These are phyloP conservation scores for Corchorus olitorius DNA, from an alignment of 345 rosid species.

Conservation along the genomic window DNA sequence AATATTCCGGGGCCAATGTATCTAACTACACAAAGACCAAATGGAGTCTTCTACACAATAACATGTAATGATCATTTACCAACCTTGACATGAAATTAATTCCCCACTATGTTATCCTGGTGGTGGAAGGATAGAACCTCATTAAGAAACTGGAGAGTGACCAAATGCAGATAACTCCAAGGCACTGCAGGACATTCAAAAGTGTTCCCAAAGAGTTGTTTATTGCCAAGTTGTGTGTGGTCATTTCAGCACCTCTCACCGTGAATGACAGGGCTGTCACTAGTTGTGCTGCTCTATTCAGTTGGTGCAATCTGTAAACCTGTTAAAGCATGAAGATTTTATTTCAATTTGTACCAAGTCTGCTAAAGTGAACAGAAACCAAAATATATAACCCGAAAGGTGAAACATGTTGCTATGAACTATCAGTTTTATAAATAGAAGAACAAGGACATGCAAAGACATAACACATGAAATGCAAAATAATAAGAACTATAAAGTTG, in stretches of 20 bases:
- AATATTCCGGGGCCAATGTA: neutral
- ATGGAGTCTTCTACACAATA: slow-evolving; percentile 10
- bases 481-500: neutral
- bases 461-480: neutral
- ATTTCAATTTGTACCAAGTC: slow-evolving; percentile 1
- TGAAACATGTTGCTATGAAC: neutral
- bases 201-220: slow-evolving; percentile 81
- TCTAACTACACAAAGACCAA: slow-evolving; percentile 17
- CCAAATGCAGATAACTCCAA: slow-evolving; percentile 92
- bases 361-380: neutral
- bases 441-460: neutral
- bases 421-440: neutral
- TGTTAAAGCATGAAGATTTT: slow-evolving; percentile 30
- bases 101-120: slow-evolving; percentile 31
- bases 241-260: slow-evolving; percentile 84
- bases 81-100: slow-evolving; percentile 15
- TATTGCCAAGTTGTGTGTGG: slow-evolving; percentile 83
- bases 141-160: slow-evolving; percentile 91
- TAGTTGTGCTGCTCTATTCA: slow-evolving; percentile 93
- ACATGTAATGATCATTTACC: slow-evolving; percentile 12
- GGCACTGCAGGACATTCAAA: slow-evolving; percentile 82
- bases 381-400: neutral
- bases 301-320: slow-evolving; percentile 96
- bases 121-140: slow-evolving; percentile 58
- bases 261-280: slow-evolving; percentile 94